Percentiles rank a stretch among this genome's conserved stretches.
Conservation (phyloP, 2,329 filamentous ascomycete species). For the Pyricularia grisea region DNA sequence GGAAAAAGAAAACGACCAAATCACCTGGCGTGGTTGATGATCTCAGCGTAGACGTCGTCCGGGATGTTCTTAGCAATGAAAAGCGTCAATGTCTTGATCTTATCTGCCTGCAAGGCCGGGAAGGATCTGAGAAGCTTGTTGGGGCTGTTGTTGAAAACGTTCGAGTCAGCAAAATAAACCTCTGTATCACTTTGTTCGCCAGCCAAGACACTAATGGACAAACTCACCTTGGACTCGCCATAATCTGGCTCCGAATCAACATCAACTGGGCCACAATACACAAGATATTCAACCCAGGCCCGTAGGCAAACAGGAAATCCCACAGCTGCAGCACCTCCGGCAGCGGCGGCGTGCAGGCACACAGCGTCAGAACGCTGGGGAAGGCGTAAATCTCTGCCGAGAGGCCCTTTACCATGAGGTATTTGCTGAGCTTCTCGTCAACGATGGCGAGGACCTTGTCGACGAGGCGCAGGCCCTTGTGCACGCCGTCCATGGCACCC, state of each 20-base stretch:
- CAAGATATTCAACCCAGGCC: slow-evolving; percentile 86
- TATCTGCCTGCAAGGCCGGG: slow-evolving; percentile 71
- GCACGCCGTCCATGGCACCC: slow-evolving; percentile 94
- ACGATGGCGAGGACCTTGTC: slow-evolving; percentile 89
- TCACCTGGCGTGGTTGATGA: slow-evolving; percentile 77
- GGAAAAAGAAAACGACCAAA: neutral
- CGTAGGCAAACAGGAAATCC: slow-evolving; percentile 97
- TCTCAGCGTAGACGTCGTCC: slow-evolving; percentile 80
- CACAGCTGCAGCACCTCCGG: slow-evolving; percentile 88
- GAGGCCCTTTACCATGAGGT: slow-evolving; percentile 78
- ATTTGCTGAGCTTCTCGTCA: slow-evolving; percentile 75
- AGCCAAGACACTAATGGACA: slow-evolving; percentile 1
- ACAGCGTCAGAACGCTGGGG: slow-evolving; percentile 86
- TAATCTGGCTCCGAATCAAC: slow-evolving; percentile 73
- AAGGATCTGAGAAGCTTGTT: slow-evolving; percentile 88
- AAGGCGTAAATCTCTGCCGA: slow-evolving; percentile 95
- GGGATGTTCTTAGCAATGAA: slow-evolving; percentile 85
- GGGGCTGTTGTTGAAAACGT: slow-evolving; percentile 47
- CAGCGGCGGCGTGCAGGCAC: slow-evolving; percentile 88
- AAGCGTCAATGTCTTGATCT: slow-evolving; percentile 77
- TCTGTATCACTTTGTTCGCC: slow-evolving; percentile 12
- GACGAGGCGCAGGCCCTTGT: slow-evolving; percentile 81
- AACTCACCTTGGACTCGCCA: slow-evolving; percentile 71
- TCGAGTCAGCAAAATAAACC: slow-evolving; percentile 9
- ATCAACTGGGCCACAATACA: slow-evolving; percentile 95